Base-by-base conservation (phyloP, 2,329 filamentous ascomycete species). In the Coniella lustricola region DNA sequence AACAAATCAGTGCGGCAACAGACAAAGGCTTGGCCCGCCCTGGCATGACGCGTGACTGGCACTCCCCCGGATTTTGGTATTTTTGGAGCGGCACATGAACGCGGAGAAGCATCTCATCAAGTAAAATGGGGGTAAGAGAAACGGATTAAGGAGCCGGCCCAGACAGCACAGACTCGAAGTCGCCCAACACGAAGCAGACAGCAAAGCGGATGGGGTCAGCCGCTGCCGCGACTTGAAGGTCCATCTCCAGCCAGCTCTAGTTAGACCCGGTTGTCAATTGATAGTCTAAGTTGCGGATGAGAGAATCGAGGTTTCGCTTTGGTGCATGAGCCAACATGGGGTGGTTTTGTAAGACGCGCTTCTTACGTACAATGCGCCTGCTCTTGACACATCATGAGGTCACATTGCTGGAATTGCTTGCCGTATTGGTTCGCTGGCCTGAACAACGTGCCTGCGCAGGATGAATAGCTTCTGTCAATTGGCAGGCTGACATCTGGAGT, bases 121-220 rank as follows among this genome's bases (percentile, higher is more conserved):
- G 51, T 53, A 53, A 53, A 45, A 53, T 53, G 50, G 50, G 50
- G 50, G 50, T 52, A 52, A 52, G 17, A 48, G 46, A 46, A 53
- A 53, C 48, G 34, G n/a, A 34, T 42, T 35, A 43, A 35, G 40
- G 32, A 42, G 47, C 43, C 50, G n/a, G n/a, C n/a, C n/a, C n/a
- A n/a, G n/a, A n/a, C n/a, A n/a, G n/a, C n/a, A 50, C 42, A 34
- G 41, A 22, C 25, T 5, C 25, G 25, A 5, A 29, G 10, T 29
- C n/a, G 33, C 33, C 32, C 29, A 49, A 44, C 48, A 46, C 49
- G 38, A 44, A 39, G 44, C 39, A 25, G 44, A 51, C 49, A 38
- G 25, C 31, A 35, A 9, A 45, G 46, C 50, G 50, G 51, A 49
- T 50, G 48, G 48, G 48, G 51, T 50, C 51, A 53, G 35, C 48